Base-by-base conservation (phyloP, 2,329 filamentous ascomycete genomes). In the Paecilomyces dactylethromorphus region DNA sequence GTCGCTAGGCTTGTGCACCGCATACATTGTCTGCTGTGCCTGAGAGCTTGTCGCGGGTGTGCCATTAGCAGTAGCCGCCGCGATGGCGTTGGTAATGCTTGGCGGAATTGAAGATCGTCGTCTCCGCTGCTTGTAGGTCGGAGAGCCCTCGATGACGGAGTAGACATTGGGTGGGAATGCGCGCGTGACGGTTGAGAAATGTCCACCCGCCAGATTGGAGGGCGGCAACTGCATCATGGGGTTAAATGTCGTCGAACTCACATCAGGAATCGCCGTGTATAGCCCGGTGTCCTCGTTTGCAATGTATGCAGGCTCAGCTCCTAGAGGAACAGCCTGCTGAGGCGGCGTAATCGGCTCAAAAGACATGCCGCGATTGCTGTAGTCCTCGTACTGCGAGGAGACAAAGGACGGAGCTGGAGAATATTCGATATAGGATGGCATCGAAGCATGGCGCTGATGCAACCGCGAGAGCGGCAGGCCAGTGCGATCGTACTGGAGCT, bases 301-400 rank as follows among this genome's bases (percentile, higher is more conserved):
- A 74, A 99, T 96, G 79, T 97, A 99, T 10, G 94, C 91, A 10
- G 94, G 92, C 80, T 99, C 94, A 49, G 88, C 84, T 60, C 89
- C 85, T 65, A 96, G 87, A 62, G 85, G 87, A 60, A 94, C 78
- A 13, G 90, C 86, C 76, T 97, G 91, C 74, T 97, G 94, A 15
- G 94, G 94, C 59, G 94, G 94, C 0, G 94, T 99, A 66, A 99
- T 87, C 56, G 94, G 94, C 81, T 99, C 94, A 73, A 93, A 99
- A 2, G 93, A 97, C 69, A 97, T 87, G 56, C 92, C 94, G 59
- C 94, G 89, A 73, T 92, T 93, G 84, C 91, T 96, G 81, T 97
- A 99, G 74, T 97, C 93, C 72, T 97, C 94, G 69, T 93, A 96
- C 69, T 97, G 92, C 0, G 94, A 97, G n/a, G 94, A 97, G 56